A percentile compares a stretch with the other conserved stretches of the same genome.
Conservation (phyloP, 2,329 filamentous ascomycete species). For the Beauveria brongniartii region DNA sequence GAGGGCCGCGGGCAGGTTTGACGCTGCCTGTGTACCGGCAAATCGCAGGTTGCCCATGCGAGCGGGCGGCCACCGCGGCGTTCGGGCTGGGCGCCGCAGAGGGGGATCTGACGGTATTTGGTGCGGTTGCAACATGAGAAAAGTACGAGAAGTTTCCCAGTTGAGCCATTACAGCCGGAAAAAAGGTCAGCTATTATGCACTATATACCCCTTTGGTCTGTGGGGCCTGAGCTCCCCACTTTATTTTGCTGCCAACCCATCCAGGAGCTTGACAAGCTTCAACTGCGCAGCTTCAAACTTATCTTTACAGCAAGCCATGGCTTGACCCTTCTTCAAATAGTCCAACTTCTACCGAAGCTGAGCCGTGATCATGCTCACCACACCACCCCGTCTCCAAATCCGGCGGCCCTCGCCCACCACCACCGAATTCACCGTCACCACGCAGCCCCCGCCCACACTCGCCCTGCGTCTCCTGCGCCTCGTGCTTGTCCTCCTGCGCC, state of each 20-base stretch:
- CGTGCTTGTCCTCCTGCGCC: conserved; percentile 35
- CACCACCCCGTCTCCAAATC: conserved; percentile 50
- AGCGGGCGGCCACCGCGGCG: conserved; percentile 58
- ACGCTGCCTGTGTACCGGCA: conserved; percentile 28
- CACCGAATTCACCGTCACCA: conserved; percentile 87
- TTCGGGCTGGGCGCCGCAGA: conserved; percentile 59
- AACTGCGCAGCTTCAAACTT: background rate
- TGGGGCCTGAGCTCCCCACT: background rate
- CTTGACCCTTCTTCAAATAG: background rate
- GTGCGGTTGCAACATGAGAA: conserved; percentile 37
- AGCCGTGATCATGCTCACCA: conserved; percentile 50
- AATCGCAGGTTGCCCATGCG: conserved; percentile 59
- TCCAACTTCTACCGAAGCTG: background rate
- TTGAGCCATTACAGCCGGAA: conserved; percentile 55
- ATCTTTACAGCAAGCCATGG: background rate
- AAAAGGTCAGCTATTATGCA: background rate
- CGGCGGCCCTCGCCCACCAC: conserved; percentile 76
- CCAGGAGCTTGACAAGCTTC: background rate
- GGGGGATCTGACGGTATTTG: conserved; percentile 49
- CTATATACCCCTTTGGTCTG: conserved; percentile 18
- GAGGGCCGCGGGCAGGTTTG: conserved; percentile 43
- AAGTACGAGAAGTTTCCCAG: conserved; percentile 48
- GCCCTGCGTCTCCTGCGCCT: conserved; percentile 37
- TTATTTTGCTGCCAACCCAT: background rate
- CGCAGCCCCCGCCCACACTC: conserved; percentile 49